These are phyloP conservation scores for Ettlia oleoabundans DNA, from an alignment of 139 green algal species.

Conservation along the genomic window DNA sequence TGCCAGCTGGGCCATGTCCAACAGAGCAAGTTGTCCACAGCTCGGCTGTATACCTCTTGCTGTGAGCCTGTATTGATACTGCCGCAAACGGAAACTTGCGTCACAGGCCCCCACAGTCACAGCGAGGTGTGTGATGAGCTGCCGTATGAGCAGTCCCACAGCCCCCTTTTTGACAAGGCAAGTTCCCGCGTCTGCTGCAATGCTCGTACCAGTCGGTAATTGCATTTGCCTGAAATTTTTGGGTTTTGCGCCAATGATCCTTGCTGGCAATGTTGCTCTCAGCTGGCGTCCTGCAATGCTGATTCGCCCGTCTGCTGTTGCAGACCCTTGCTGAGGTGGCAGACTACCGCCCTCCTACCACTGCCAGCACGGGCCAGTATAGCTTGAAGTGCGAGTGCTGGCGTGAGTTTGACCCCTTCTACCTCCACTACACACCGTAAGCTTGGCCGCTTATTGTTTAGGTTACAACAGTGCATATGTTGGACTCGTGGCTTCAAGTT, in stretches of 20 bases:
- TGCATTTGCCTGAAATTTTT: not conserved
- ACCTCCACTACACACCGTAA: slow-evolving; percentile 43
- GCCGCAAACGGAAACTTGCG: not conserved
- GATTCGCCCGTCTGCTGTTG: not conserved
- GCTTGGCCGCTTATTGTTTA: not conserved
- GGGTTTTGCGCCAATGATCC: not conserved
- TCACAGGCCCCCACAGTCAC: slow-evolving; percentile 43
- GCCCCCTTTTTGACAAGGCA: slow-evolving; percentile 7
- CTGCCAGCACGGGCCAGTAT: slow-evolving; percentile 30
- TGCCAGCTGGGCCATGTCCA: no score
- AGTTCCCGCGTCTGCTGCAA: not conserved
- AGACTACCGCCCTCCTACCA: slow-evolving; percentile 33
- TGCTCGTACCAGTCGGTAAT: no score
- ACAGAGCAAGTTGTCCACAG: no score
- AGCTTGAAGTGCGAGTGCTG: slow-evolving; percentile 44
- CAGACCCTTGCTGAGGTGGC: slow-evolving; percentile 41
- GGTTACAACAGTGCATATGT: not conserved
- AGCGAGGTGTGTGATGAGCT: slow-evolving; percentile 46
- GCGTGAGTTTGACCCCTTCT: slow-evolving; percentile 54
- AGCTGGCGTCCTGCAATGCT: no score
- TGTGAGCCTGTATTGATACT: no score
- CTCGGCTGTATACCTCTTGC: no score
- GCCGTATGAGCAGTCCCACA: slow-evolving; percentile 41
- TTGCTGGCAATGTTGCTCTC: not conserved
- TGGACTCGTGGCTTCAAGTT: not conserved